Evolutionary conservation across 176 grass and related monocot species (phyloP), one percentile per base, ranked within the genome.

Genomic region (Oryza meridionalis): DNA sequence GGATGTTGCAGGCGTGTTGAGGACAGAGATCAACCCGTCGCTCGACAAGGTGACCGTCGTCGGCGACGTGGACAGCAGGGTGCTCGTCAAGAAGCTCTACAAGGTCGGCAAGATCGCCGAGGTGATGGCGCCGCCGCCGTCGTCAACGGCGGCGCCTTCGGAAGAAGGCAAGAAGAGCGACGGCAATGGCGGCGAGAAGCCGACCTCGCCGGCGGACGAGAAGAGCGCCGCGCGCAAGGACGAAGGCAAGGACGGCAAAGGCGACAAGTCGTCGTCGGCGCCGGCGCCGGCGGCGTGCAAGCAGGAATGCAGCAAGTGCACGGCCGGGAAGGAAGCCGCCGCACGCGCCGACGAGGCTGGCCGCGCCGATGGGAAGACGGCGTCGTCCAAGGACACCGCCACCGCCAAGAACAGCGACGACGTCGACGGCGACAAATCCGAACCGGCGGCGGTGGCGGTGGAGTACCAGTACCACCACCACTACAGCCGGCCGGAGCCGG

Each of bases 41-140:
- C 93, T 92, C 76, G 91, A 94, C 50, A 90, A 71, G 75, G 89
- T 98, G 80, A 95, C 91, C 0, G 83, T 98, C 17, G 85, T 84
- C n/a, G 93, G 93, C 65, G 79, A 95, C 86, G 87, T 98, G 32
- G 96, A 95, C 31, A 71, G 50, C 9, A 84, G 32, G 73, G 82
- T 92, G 38, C 82, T 98, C 11, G 44, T 98, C 22, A 95, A 89
- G 88, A 98, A 91, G 76, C 77, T 98, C 4, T 31, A 87, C 1
- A 98, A 90, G 81, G 69, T 93, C 31, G 85, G 93, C 9, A 98
- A 98, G 85, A 86, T 72, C 46, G 96, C 93, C 11, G 91, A 98
- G 82, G 61, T 85, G 66, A 31, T 92, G 1, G 7, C 12, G 27
- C 24, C 69, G 45, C 50, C 70, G n/a, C 4, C 27, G 4, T n/a